Conservation (phyloP, 83 land plant genomes). For the Picea abies region DNA sequence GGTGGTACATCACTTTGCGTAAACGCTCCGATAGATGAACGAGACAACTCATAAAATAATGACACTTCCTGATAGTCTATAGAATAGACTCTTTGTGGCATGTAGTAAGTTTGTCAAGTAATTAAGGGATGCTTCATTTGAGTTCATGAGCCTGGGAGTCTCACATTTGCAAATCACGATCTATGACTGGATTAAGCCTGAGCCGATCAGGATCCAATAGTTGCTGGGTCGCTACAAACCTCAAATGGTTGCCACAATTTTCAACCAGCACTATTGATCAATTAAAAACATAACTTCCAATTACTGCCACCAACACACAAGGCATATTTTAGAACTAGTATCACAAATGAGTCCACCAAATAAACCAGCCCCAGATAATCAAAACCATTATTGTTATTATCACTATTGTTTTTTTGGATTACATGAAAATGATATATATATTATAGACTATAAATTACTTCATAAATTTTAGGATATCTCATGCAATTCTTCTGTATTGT, state of each 20-base stretch:
- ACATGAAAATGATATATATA: neutral
- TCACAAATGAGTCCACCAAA: too few relatives aligned
- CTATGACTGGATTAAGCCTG: neutral
- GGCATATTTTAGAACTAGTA: neutral
- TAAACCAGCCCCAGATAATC: neutral
- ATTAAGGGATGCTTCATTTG: neutral
- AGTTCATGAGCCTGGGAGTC: neutral
- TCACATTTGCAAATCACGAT: neutral
- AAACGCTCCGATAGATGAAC: neutral
- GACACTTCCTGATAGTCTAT: neutral
- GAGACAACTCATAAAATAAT: neutral
- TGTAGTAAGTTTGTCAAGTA: neutral
- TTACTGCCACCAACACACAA: neutral
- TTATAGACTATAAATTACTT: neutral
- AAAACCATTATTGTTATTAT: neutral
- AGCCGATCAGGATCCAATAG: neutral
- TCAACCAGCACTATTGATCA: neutral
- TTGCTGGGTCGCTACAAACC: neutral
- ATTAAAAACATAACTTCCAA: neutral
- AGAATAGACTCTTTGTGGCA: neutral
- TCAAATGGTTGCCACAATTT: neutral
- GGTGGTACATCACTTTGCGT: too few relatives aligned
- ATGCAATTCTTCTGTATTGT: conserved; percentile 12
- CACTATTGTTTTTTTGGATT: neutral
- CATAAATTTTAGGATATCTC: neutral